These are phyloP conservation scores for Dendrobium nobile DNA, from an alignment of 106 monocot genomes.

Conservation along the genomic window DNA sequence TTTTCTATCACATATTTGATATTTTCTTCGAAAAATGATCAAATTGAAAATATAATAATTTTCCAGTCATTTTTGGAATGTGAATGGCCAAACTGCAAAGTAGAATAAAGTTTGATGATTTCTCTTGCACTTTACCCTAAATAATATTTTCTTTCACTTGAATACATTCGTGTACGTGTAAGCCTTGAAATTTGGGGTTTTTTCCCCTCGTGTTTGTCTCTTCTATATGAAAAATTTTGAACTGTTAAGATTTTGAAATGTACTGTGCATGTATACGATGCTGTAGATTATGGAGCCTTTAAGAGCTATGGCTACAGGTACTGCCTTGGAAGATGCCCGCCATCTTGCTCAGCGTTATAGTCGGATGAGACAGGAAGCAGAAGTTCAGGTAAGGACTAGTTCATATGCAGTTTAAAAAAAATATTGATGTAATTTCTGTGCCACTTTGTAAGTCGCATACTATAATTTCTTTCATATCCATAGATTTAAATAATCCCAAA, in stretches of 20 bases:
- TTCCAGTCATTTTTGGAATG: not conserved
- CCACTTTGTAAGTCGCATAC: not conserved
- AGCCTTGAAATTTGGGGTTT: no score
- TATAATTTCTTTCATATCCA: not conserved
- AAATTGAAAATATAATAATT: not conserved
- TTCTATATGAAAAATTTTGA: not conserved
- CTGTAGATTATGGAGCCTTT: slow-evolving; percentile 79
- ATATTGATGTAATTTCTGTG: no score
- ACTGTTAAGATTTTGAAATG: not conserved
- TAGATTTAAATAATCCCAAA: slow-evolving; percentile 8
- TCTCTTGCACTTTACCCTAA: not conserved
- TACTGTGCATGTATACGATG: not conserved
- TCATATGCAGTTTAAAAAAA: no score
- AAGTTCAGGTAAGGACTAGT: slow-evolving; percentile 41
- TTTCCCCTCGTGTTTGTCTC: not conserved
- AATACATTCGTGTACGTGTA: not conserved
- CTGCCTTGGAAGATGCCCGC: slow-evolving; percentile 92
- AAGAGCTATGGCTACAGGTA: slow-evolving; percentile 65
- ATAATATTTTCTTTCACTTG: not conserved
- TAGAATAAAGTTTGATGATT: not conserved
- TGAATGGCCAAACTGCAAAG: not conserved
- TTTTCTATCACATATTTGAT: no score
- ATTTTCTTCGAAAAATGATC: not conserved
- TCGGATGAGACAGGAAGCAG: slow-evolving; percentile 91
- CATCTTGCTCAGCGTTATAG: slow-evolving; percentile 96